These are phyloP conservation scores for Danielia oregonensis DNA, from an alignment of 805 yeast species.

Conservation along the genomic window DNA sequence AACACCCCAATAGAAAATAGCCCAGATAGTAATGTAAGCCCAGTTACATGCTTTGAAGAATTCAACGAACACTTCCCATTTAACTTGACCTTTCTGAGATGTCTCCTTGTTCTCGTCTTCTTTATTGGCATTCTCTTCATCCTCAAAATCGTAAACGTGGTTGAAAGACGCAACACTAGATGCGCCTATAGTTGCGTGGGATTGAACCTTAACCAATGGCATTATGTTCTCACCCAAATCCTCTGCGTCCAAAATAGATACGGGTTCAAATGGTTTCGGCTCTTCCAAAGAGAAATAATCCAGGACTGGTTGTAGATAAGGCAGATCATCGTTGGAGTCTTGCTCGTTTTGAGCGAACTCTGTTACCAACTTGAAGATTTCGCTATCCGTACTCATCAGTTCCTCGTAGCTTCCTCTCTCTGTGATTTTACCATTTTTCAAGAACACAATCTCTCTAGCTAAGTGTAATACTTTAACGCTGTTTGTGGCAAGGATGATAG, in stretches of 20 bases:
- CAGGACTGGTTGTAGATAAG: too few relatives aligned
- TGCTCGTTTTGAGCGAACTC: conserved; percentile 29
- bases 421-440: conserved; percentile 49
- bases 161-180: conserved; percentile 33
- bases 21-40: conserved; percentile 19
- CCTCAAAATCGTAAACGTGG: conserved; percentile 28
- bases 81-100: conserved; percentile 25
- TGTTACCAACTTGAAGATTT: conserved; percentile 29
- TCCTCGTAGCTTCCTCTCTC: conserved; percentile 56
- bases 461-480: conserved; percentile 50
- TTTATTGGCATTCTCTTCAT: conserved; percentile 16
- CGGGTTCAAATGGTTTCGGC: conserved; percentile 10
- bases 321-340: conserved; percentile 6
- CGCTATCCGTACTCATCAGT: conserved; percentile 38
- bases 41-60: conserved; percentile 33
- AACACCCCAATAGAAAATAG: conserved; percentile 19
- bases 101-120: conserved; percentile 11
- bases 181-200: conserved; percentile 17
- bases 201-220: conserved; percentile 13
- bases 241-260: conserved; percentile 13
- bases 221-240: conserved; percentile 13
- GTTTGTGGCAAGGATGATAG: conserved; percentile 57
- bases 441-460: conserved; percentile 58
- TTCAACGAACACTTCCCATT: conserved; percentile 24
- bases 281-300: conserved; percentile 12